These are phyloP conservation scores for Metarhizium guizhouense DNA, from an alignment of 2,329 filamentous ascomycete species.

Conservation along the genomic window DNA sequence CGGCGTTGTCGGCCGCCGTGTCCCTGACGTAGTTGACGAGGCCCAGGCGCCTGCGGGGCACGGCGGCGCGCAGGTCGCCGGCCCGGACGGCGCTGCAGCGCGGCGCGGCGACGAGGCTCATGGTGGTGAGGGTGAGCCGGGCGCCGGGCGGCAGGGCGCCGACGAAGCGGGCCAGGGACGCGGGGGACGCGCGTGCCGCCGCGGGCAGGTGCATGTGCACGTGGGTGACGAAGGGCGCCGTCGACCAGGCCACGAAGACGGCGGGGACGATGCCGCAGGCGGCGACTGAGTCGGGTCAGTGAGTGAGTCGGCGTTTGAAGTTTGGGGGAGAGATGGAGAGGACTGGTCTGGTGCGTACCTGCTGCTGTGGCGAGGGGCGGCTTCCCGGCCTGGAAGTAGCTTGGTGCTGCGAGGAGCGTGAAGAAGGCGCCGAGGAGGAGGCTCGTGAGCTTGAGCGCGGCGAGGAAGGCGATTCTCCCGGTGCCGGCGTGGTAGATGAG, in stretches of 20 bases:
- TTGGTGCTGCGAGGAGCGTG: constrained; percentile 52
- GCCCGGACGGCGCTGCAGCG: constrained; percentile 35
- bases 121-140: constrained; percentile 43
- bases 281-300: constrained; percentile 46
- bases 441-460: constrained; percentile 61
- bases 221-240: constrained; percentile 63
- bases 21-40: constrained; percentile 33
- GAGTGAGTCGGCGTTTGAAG: background rate
- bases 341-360: constrained; percentile 15
- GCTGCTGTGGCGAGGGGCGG: constrained; percentile 24
- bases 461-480: constrained; percentile 56
- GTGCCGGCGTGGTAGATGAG: constrained; percentile 71
- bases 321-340: background rate
- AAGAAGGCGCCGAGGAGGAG: constrained; percentile 62
- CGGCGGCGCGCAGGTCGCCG: constrained; percentile 24
- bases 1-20: constrained; percentile 22
- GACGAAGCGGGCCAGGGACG: constrained; percentile 44
- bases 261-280: constrained; percentile 56
- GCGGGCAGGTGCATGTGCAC: constrained; percentile 61
- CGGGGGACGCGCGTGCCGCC: constrained; percentile 52
- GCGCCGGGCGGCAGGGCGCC: constrained; percentile 34
- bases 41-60: constrained; percentile 22
- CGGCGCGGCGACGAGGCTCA: constrained; percentile 46
- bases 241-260: constrained; percentile 52
- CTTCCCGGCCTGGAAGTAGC: constrained; percentile 38